Base-by-base conservation (phyloP, 2,329 filamentous ascomycete species). In the Calcarisporium arbuscula region DNA sequence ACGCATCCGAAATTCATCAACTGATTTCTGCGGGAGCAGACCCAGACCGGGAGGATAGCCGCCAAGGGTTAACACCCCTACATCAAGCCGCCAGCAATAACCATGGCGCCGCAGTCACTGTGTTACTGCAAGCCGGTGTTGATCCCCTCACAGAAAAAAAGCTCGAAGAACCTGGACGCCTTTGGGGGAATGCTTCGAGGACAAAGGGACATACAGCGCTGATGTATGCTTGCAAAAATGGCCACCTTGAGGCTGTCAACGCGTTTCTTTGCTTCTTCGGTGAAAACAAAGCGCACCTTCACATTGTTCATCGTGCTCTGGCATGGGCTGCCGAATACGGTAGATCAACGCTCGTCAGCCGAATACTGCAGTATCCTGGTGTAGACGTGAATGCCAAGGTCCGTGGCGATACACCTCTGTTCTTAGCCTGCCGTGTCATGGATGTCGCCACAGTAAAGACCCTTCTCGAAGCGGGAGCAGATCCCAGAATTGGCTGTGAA, bases 101-200 rank as follows among this genome's bases (percentile, higher is more conserved):
- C 23, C 50, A 57, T 35, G 32, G 39, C 5, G 41, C 40, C 6
- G 52, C 50, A 19, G 47, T 60, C 5, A 39, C 34, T 12, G 34
- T 47, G 2, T 42, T 66, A 4, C 38, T 67, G 5, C 40, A 51
- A 7, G 57, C 58, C 16, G 62, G 61, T 9, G 56, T 60, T 1
- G 40, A 57, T 23, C 54, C 59, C 0, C 32, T 58, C 5, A 53
- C 53, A 0, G 10, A 33, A 4, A 59, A 55, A 34, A 48, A 45
- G 5, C 15, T 32, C 6, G 43, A 52, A 8, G 29, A 28, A 14
- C 17, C 25, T 19, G 25, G 28, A 22, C 3, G 2, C 4, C 19
- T 12, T 5, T 44, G 36, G 26, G 36, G 36, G 10, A 38, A 44
- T 34, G 29, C 27, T 23, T 22, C 16, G 16, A 40, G 19, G 26